Base-by-base conservation (phyloP, 352 stramenopile genomes). In the Phytophthora macrochlamydospora region DNA sequence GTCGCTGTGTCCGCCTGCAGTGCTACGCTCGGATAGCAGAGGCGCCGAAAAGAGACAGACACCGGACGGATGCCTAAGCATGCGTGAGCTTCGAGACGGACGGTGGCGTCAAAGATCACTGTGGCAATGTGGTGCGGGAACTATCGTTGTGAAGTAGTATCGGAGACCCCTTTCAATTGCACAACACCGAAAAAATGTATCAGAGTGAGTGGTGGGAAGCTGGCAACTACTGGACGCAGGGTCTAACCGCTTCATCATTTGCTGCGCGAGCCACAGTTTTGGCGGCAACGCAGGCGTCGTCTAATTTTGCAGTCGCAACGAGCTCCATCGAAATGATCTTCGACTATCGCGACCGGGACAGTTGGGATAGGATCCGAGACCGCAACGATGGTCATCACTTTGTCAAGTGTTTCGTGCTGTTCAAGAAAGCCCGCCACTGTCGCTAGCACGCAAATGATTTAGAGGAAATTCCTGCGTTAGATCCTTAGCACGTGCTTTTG, bases 21-120 rank as follows among this genome's bases (percentile, higher is more conserved):
- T 46, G 14, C 14, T 18, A 46, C 40, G 40, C 40, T 46, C 40
- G 14, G 43, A 49, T 49, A 49, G 43, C 43, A 49, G 43, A 49
- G 43, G 43, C 2, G 43, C 14, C 43, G 29, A 12, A 49, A 49
- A 49, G 14, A 49, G 4, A 49, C 43, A 46, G 40, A 46, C 40
- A 46, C 40, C 14, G 40, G 40, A 46, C 14, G 40, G 40, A 46
- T 24, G 18, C 18, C 43, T 49, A 29, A 28, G 24, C 43, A n/a
- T 7, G 43, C 13, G 11, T n/a, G 40, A 24, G 9, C 40, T 6
- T 18, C 18, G 43, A 2, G 4, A 24, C 43, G 29, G 14, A 28
- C 3, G 43, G 43, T 24, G 43, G 2, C 43, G 43, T 11, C 35
- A 40, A 40, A 40, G 35, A 11, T 11, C 14, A 24, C 29, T n/a